Percentiles rank a stretch among this genome's conserved stretches.
These are phyloP conservation scores for Boechera retrofracta DNA, from an alignment of 345 rosid genomes.

Conservation along the genomic window DNA sequence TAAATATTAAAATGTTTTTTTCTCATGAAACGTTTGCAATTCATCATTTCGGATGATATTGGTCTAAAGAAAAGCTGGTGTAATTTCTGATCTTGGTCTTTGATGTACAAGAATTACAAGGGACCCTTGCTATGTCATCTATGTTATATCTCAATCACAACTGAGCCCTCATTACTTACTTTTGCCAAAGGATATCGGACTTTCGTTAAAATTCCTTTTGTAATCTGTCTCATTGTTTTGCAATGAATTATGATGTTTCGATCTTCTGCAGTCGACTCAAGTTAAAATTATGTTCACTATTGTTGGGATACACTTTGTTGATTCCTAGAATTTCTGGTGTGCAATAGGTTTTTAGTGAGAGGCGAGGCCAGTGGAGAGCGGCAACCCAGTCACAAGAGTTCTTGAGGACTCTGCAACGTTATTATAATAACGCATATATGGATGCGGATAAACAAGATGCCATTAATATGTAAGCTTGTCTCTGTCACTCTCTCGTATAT, in stretches of 20 bases:
- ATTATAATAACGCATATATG: conserved; percentile 95
- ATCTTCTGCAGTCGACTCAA: conserved; percentile 8
- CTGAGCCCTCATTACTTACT: not conserved
- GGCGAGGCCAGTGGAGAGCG: conserved; percentile 98
- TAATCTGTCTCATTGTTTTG: conserved; percentile 1
- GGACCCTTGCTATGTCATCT: not conserved
- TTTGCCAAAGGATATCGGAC: not conserved
- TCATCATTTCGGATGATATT: not conserved
- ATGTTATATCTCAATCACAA: not conserved
- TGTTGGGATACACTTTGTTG: conserved; percentile 27
- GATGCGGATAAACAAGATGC: conserved; percentile 96
- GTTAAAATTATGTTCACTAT: conserved; percentile 24
- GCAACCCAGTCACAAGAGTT: conserved; percentile 99
- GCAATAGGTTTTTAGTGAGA: conserved; percentile 83
- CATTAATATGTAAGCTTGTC: conserved; percentile 75
- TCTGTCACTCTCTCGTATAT: conserved; percentile 18
- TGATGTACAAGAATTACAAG: not conserved
- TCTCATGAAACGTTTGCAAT: not conserved
- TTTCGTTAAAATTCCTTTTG: not conserved
- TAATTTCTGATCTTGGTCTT: conserved; percentile 6
- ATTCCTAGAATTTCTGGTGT: conserved; percentile 33
- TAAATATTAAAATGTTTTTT: not conserved
- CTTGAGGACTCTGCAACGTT: conserved; percentile 93
- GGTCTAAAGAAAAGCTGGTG: not conserved
- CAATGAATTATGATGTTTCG: not conserved